Conservation (phyloP, 345 rosid species). For the Lepidium aucheri region DNA sequence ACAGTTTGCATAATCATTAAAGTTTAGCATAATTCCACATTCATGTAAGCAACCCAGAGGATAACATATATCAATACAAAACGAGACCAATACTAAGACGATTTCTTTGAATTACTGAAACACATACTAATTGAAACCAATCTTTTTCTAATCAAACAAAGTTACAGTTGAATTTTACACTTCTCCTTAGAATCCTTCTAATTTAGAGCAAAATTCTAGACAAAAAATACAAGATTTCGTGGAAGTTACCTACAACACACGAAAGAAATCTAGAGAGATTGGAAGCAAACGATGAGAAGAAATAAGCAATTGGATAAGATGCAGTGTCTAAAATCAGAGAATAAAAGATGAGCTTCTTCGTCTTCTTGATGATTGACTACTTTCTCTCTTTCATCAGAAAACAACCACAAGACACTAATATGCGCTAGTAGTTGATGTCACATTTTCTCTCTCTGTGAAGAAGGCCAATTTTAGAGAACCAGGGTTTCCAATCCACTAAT, state of each 20-base stretch:
- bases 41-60: not conserved
- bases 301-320: not conserved
- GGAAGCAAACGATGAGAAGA: not conserved
- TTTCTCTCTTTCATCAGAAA: not conserved
- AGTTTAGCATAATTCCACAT: not conserved
- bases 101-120: not conserved
- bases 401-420: conserved; percentile 20
- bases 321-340: too few relatives aligned
- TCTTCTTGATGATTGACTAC: too few relatives aligned
- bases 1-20: not conserved
- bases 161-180: not conserved
- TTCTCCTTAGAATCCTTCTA: not conserved
- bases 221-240: not conserved
- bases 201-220: not conserved
- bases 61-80: not conserved
- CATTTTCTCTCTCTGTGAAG: not conserved
- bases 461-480: too few relatives aligned
- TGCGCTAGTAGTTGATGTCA: conserved; percentile 8
- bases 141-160: not conserved
- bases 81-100: not conserved
- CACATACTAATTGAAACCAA: not conserved
- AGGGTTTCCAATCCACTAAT: too few relatives aligned
- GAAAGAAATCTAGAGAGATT: conserved; percentile 1
- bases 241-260: not conserved
- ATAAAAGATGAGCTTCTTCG: too few relatives aligned